phyloP scores from a whole-genome alignment of 2,329 filamentous ascomycete genomes.

The Alternaria ventricosa region DNA sequence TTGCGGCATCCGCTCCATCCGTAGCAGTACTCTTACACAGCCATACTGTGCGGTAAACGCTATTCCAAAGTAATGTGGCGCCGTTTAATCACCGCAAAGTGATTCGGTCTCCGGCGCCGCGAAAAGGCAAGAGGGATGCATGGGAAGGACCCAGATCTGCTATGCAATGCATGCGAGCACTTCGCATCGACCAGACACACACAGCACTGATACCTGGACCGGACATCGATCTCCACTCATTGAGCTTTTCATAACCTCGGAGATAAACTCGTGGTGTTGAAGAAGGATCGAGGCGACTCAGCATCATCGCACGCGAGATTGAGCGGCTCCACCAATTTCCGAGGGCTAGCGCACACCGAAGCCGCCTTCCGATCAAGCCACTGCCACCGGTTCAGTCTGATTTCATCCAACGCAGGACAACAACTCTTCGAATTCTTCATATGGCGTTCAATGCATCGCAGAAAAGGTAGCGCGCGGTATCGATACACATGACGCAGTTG shows the following conservation, averaged over 20 bases:
- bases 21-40: not conserved
- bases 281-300: not conserved
- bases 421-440: not conserved
- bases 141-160: not conserved
- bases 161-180: not conserved
- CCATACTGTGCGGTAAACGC: not conserved
- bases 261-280: not conserved
- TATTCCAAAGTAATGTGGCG: not conserved
- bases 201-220: not conserved
- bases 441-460: not conserved
- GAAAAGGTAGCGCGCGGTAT: not conserved
- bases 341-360: not conserved
- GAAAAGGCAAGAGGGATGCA: not conserved
- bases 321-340: slow-evolving; percentile 1
- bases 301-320: not conserved
- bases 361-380: not conserved
- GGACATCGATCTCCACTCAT: not conserved
- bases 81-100: not conserved
- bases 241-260: not conserved
- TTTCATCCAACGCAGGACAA: not conserved
- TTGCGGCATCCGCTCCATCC: not conserved
- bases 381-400: not conserved
- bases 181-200: not conserved
- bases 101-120: not conserved
- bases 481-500: slow-evolving; percentile 5